Base-by-base conservation (phyloP, 805 yeast genomes). In the Myxozyma geophila region DNA sequence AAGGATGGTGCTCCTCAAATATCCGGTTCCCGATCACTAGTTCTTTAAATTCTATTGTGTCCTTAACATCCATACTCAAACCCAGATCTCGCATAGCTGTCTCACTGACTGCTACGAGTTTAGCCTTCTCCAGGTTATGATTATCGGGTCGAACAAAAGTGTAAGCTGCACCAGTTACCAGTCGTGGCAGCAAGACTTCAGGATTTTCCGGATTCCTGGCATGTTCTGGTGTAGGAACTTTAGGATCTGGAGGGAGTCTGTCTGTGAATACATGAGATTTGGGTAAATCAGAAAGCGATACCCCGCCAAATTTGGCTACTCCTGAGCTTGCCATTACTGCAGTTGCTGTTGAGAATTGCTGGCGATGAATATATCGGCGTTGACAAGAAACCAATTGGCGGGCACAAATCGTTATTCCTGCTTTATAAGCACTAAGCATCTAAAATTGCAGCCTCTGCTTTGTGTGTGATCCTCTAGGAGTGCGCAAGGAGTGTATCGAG, bases 81-180 rank as follows among this genome's bases (percentile, higher is more conserved):
- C 88, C 88, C 33, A 93, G 77, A 66, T 87, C 90, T 0, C 72
- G 70, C 48, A 90, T 71, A 0, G 96, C 95, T 0, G 76, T 75
- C 0, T 80, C 80, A 21, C 92, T 86, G 0, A 86, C 82, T 15
- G 87, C 75, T 28, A 91, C 70, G 63, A 85, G 83, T 68, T 77
- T 74, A 72, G 70, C 70, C 39, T 70, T 66, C 8, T 63, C 85
- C 82, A 69, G 78, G 77, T 62, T 81, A 80, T 64, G 64, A 23
- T 39, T 43, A 4, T 60, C 89, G 0, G 99, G 98, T 1, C 81
- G 69, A 0, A 88, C 81, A 81, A 85, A 93, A 1, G 95, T 85
- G 73, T 81, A 93, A 33, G 86, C 85, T 2, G 96, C 96, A 1
- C 80, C 80, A 41, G 79, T 71, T 12, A 86, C 78, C 4, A 74